phyloP scores from a whole-genome alignment of 2,329 filamentous ascomycete genomes.

The Pseudogymnoascus sp. region DNA sequence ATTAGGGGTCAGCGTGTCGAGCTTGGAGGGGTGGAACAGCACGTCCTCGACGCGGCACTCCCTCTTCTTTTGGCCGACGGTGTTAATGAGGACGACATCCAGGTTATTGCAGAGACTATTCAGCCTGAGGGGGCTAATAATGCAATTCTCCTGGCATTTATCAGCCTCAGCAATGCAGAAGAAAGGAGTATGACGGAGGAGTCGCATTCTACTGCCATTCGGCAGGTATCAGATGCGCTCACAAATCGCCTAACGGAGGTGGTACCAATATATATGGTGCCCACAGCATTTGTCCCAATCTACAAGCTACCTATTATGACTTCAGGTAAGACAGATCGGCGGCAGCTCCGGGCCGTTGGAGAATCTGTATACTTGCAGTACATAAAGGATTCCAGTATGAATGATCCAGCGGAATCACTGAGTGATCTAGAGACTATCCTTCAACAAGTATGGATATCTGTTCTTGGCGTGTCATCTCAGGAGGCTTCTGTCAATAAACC shows the following conservation, averaged over 20 bases:
- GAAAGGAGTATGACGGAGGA: constrained; percentile 5
- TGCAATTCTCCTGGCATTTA: background rate
- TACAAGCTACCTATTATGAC: constrained; percentile 11
- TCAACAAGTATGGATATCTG: background rate
- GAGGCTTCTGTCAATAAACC: constrained; percentile 8
- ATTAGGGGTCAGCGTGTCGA: constrained; percentile 18
- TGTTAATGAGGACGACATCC: background rate
- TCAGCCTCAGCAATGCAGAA: background rate
- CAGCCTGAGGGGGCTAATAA: background rate
- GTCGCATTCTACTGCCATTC: constrained; percentile 1
- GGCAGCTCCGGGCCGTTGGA: background rate
- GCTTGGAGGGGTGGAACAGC: constrained; percentile 16
- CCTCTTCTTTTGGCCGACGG: background rate
- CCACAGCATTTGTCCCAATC: constrained; percentile 7
- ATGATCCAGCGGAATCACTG: constrained; percentile 14
- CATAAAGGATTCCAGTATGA: background rate
- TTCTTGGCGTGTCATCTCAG: background rate
- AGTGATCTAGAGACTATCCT: background rate
- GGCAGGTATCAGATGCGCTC: constrained; percentile 3
- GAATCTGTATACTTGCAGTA: background rate
- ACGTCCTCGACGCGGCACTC: background rate
- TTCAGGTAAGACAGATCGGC: constrained; percentile 14
- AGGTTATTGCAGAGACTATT: background rate
- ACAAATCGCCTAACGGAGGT: background rate
- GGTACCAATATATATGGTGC: constrained; percentile 18